Evolutionary conservation across 345 rosid genomes (phyloP).

Genomic region (Noccaea caerulescens): DNA sequence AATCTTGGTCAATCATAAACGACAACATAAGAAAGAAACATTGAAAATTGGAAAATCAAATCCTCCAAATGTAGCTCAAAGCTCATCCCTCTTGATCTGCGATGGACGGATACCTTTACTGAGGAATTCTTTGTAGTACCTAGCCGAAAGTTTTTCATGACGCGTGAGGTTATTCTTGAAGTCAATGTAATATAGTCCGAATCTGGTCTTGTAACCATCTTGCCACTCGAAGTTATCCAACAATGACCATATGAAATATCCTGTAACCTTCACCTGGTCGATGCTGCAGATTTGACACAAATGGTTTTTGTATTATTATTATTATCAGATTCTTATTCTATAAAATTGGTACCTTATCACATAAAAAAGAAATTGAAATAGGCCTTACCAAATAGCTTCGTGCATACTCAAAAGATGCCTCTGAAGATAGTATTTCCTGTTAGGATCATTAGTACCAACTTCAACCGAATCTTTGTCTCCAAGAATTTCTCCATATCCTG

Average conservation of each 20-base stretch:
- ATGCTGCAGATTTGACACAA: slow-evolving; percentile 1
- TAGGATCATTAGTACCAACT: slow-evolving; percentile 8
- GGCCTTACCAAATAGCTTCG: slow-evolving; percentile 9
- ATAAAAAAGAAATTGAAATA: background rate
- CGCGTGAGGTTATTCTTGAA: slow-evolving; percentile 35
- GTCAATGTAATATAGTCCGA: too few species aligned
- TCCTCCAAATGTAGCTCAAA: background rate
- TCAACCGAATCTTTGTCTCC: background rate
- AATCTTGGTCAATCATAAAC: too few species aligned
- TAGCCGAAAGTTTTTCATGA: slow-evolving; percentile 44
- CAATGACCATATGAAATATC: too few species aligned
- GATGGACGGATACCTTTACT: slow-evolving; percentile 5
- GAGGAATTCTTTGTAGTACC: slow-evolving; percentile 14
- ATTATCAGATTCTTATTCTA: background rate
- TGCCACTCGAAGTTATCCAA: too few species aligned
- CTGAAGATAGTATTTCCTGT: slow-evolving; percentile 10
- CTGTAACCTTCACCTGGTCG: background rate
- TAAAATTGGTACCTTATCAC: background rate
- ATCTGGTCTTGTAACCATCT: too few species aligned
- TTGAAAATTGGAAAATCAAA: background rate
- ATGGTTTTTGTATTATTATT: too few species aligned
- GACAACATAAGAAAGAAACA: background rate
- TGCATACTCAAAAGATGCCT: slow-evolving; percentile 13
- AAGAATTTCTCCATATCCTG: slow-evolving; percentile 22
- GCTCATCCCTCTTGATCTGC: background rate